These are phyloP conservation scores for Neurospora sublineolata DNA, from an alignment of 495 filamentous ascomycete genomes.

Conservation along the genomic window DNA sequence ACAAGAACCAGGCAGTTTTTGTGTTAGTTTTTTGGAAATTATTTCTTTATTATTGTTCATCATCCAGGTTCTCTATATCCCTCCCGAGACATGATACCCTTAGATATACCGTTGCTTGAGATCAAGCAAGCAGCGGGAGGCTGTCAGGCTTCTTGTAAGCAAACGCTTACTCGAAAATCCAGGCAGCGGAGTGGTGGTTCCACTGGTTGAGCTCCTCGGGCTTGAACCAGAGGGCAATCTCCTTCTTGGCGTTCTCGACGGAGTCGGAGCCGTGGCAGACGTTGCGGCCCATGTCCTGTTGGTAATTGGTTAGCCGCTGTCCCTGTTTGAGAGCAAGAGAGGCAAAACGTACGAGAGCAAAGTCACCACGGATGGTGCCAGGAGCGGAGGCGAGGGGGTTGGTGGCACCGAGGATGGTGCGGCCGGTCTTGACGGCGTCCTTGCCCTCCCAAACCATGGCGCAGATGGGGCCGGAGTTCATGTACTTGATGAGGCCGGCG, in stretches of 20 bases:
- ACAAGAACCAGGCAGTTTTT: neutral
- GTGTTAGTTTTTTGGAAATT: neutral
- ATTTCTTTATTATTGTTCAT: neutral
- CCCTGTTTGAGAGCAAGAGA: conserved; percentile 7
- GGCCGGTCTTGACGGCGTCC: conserved; percentile 96
- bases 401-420: conserved; percentile 90
- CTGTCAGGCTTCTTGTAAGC: neutral
- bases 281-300: conserved; percentile 77
- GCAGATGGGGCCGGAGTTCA: conserved; percentile 90
- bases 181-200: conserved; percentile 68
- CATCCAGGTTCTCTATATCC: neutral
- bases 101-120: neutral
- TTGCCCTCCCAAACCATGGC: conserved; percentile 99
- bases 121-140: neutral
- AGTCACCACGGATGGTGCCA: conserved; percentile 94
- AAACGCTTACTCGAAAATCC: conserved; percentile 82
- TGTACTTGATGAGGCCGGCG: conserved; percentile 84
- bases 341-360: conserved; percentile 5
- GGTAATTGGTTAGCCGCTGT: neutral
- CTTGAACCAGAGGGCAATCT: conserved; percentile 96
- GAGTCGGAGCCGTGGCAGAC: conserved; percentile 98
- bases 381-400: conserved; percentile 89
- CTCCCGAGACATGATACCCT: neutral
- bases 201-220: conserved; percentile 68
- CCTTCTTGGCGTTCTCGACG: conserved; percentile 98